Base-by-base conservation (phyloP, 2,329 filamentous ascomycete genomes). In the Didymella sp. region DNA sequence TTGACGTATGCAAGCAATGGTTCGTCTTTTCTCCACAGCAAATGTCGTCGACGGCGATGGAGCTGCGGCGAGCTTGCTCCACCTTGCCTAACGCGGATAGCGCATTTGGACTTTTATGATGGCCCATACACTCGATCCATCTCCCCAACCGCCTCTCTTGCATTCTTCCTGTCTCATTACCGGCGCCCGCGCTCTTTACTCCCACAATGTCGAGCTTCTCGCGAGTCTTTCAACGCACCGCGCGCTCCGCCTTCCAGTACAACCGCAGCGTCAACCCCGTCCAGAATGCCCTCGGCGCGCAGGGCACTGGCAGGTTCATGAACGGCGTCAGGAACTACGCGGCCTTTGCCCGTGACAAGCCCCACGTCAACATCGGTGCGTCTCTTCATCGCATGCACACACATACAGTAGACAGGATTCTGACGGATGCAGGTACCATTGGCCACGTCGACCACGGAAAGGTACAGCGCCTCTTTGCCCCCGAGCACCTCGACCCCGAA, bases 381-480 rank as follows among this genome's bases (percentile, higher is more conserved):
- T 58, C 11, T 58, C 8, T 21, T 6, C 35, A 6, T 24, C 45
- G 21, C 41, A 30, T 42, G 4, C 31, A 19, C 6, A 46, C 1
- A 7, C 30, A n/a, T n/a, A 6, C 6, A 8, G 13, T 6, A 21
- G n/a, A 35, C 51, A 12, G 7, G n/a, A 5, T 22, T 28, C 62
- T 70, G 59, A 71, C 47, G 40, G 24, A 4, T 17, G 28, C 52
- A 93, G 90, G 90, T 78, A 99, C 95, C 71, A 99, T 99, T 81
- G 95, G 95, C 72, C 95, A 99, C 84, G 95, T 99, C 81, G 95
- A 99, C 87, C 94, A 99, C 83, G 94, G 94, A 84, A 99, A 99
- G 90, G 93, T 96, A 67, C 38, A 56, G 27, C 53, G 27, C 57
- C 51, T 41, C 30, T 47, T 40, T 60, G 53, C 42, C 64, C 66